Evolutionary conservation across 257 asterid genomes (phyloP).

Genomic region (Primulina huaijiensis): DNA sequence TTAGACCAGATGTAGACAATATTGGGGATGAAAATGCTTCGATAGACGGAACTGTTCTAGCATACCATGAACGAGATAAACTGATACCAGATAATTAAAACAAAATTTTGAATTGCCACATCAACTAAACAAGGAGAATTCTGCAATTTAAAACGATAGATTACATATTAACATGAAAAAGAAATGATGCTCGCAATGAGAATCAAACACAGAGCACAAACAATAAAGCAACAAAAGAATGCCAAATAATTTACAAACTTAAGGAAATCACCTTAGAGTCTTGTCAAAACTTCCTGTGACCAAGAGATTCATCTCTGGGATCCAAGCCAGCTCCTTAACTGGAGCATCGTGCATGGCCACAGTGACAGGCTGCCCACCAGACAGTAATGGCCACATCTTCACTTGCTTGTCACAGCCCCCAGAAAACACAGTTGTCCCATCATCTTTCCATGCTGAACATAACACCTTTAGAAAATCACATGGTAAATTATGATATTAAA

Average conservation of each 20-base stretch:
- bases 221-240: slow-evolving; percentile 12
- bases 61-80: slow-evolving; percentile 1
- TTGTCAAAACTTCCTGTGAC: slow-evolving; percentile 94
- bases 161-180: not conserved
- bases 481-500: slow-evolving; percentile 8
- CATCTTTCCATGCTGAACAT: slow-evolving; percentile 96
- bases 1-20: slow-evolving; percentile 16
- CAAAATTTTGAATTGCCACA: not conserved
- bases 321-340: slow-evolving; percentile 89
- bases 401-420: slow-evolving; percentile 99
- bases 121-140: not conserved
- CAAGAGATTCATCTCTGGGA: slow-evolving; percentile 83
- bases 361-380: slow-evolving; percentile 77
- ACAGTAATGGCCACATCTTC: slow-evolving; percentile 89
- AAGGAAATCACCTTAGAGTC: slow-evolving; percentile 65
- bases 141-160: slow-evolving; percentile 5
- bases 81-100: not conserved
- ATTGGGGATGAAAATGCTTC: not conserved
- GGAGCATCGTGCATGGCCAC: slow-evolving; percentile 97
- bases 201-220: not conserved
- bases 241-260: not conserved
- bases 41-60: slow-evolving; percentile 5
- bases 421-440: slow-evolving; percentile 91
- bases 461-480: slow-evolving; percentile 58
- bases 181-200: slow-evolving; percentile 1